Base-by-base conservation (phyloP, 1,139 yeast species). In the Magnusiomyces sp. region DNA sequence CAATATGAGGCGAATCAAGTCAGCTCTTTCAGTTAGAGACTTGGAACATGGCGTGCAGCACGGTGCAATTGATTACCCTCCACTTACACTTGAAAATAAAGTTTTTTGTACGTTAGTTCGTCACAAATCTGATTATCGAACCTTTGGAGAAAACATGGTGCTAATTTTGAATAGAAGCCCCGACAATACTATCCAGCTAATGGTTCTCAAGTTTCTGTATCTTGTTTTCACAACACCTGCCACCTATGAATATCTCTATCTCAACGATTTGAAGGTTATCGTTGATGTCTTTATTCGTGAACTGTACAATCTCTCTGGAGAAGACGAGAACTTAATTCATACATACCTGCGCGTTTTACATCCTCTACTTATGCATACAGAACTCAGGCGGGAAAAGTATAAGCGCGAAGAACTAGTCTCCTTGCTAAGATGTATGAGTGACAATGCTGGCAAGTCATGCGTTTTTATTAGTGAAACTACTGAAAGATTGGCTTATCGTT, bases 211-310 rank as follows among this genome's bases (percentile, higher is more conserved):
- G 64, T 73, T 88, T 51, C 68, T 90, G 13, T 88, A 86, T 63
- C 67, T 86, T 52, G 75, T 89, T 0, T 80, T 90, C 66, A 81
- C 92, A 2, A 78, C 84, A 11, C 73, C 80, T 0, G 70, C 71
- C 47, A 81, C 92, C 0, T 71, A 79, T 40, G 85, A 83, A 49
- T 74, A 82, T 54, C 77, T 85, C 49, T 92, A 92, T 63, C 71
- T 86, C 54, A 51, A 51, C 61, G 98, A 92, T 64, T 69, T 90
- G 53, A 80, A 83, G 59, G 95, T 92, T 5, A 74, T 92, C 53
- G 80, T 85, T n/a, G 96, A 89, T 58, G 88, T 92, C 7, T 73
- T 90, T 49, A 74, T 89, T 3, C 71, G 97, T 51, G 96, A 90
- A 63, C 71, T 90, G 50, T 77, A 78, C 56, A 80, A 89, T 61